phyloP scores from a whole-genome alignment of 108 stramenopile species.

The Mayamaea pseudoterrestris region DNA sequence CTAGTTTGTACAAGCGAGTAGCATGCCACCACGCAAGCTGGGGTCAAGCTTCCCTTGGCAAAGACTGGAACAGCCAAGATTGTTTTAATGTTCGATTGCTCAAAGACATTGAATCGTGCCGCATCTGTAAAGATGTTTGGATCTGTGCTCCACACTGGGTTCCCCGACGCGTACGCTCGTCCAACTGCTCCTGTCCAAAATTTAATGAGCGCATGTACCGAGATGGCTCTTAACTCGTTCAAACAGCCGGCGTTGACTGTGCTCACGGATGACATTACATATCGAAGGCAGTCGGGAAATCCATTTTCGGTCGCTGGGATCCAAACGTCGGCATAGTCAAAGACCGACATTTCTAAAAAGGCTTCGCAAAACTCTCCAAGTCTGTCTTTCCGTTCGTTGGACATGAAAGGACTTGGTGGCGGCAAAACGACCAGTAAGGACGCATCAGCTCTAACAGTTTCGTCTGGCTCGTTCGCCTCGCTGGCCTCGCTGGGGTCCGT shows the following conservation, averaged over 20 bases:
- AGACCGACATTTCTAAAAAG: conserved; percentile 89
- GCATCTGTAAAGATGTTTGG: conserved; percentile 47
- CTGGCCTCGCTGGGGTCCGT: not conserved
- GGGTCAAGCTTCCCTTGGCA: conserved; percentile 38
- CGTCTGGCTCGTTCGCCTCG: not conserved
- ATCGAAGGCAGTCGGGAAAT: conserved; percentile 25
- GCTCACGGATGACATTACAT: conserved; percentile 45
- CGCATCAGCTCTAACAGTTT: not conserved
- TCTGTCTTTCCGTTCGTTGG: conserved; percentile 33
- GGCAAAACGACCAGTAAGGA: not conserved
- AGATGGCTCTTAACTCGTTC: conserved; percentile 32
- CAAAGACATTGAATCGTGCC: conserved; percentile 35
- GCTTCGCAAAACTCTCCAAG: conserved; percentile 88
- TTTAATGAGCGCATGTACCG: conserved; percentile 36
- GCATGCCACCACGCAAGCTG: conserved; percentile 65
- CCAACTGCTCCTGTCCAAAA: conserved; percentile 78
- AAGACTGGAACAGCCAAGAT: conserved; percentile 74
- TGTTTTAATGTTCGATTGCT: conserved; percentile 53
- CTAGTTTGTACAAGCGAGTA: conserved; percentile 65
- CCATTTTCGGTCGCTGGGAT: conserved; percentile 26
- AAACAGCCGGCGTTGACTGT: conserved; percentile 31
- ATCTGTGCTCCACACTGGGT: conserved; percentile 83
- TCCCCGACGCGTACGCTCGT: conserved; percentile 62
- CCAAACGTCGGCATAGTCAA: conserved; percentile 92
- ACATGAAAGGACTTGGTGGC: conserved; percentile 13